Percentiles rank a stretch among this genome's conserved stretches.
phyloP scores from a whole-genome alignment of 306 rosid genomes.

The Coriaria nepalensis region DNA sequence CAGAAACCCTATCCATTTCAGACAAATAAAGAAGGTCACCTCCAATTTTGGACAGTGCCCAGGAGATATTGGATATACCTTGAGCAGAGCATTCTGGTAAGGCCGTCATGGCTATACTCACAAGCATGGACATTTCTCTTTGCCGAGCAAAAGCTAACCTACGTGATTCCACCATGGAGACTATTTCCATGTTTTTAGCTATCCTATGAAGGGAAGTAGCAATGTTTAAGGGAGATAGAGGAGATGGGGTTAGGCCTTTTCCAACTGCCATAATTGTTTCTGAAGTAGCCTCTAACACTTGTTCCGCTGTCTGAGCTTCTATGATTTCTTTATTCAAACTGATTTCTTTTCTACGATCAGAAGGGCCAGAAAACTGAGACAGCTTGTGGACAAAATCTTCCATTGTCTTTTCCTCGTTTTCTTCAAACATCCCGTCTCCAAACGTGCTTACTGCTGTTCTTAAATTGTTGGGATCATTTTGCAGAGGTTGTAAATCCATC shows the following conservation, averaged over 20 bases:
- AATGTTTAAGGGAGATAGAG: constrained; percentile 79
- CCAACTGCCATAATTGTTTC: constrained; percentile 67
- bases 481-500: constrained; percentile 10
- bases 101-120: constrained; percentile 68
- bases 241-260: constrained; percentile 84
- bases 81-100: constrained; percentile 84
- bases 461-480: constrained; percentile 22
- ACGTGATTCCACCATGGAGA: constrained; percentile 50
- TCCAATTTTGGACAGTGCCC: constrained; percentile 93
- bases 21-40: constrained; percentile 78
- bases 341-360: constrained; percentile 66
- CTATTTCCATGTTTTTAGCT: constrained; percentile 89
- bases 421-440: constrained; percentile 46
- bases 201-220: constrained; percentile 91
- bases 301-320: constrained; percentile 72
- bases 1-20: constrained; percentile 90
- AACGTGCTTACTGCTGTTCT: constrained; percentile 38
- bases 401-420: constrained; percentile 48
- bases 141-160: constrained; percentile 78
- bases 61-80: constrained; percentile 72
- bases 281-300: constrained; percentile 62
- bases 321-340: constrained; percentile 55
- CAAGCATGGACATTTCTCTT: constrained; percentile 88
- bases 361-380: constrained; percentile 70
- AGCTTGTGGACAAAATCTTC: constrained; percentile 45